These are phyloP conservation scores for Xylaria intraflava DNA, from an alignment of 495 filamentous ascomycete genomes.

Conservation along the genomic window DNA sequence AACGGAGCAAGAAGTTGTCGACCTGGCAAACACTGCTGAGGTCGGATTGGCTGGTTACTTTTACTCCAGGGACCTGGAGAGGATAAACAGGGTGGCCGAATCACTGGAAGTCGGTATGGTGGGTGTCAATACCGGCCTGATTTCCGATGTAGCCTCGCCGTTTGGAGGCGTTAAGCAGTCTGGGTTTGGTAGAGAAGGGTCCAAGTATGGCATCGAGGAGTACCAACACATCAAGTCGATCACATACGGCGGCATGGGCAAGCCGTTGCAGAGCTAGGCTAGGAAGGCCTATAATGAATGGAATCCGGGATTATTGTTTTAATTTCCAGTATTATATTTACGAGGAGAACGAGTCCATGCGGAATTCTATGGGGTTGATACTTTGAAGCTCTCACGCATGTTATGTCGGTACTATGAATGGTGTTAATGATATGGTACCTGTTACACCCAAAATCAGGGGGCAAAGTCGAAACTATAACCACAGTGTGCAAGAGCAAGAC, in stretches of 20 bases:
- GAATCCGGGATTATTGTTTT: no score
- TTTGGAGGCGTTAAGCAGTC: slow-evolving; percentile 94
- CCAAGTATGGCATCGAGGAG: slow-evolving; percentile 84
- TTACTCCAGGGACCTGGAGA: slow-evolving; percentile 65
- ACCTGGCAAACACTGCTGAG: slow-evolving; percentile 65
- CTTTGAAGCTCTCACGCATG: no score
- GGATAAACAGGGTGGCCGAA: slow-evolving; percentile 73
- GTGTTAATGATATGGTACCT: no score
- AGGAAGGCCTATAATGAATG: no score
- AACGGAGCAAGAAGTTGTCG: slow-evolving; percentile 76
- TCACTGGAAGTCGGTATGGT: slow-evolving; percentile 88
- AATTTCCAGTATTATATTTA: no score
- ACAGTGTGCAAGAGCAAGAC: no score
- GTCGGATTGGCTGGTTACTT: slow-evolving; percentile 86
- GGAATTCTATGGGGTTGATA: no score
- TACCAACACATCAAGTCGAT: slow-evolving; percentile 84
- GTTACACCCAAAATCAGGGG: no score
- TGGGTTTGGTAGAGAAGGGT: slow-evolving; percentile 89
- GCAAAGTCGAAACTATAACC: no score
- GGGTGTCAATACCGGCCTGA: slow-evolving; percentile 76
- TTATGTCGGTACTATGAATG: no score
- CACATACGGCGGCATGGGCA: slow-evolving; percentile 70
- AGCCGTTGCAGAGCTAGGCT: slow-evolving; percentile 42
- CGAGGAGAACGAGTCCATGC: no score
- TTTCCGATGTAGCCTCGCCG: slow-evolving; percentile 73